Conservation (phyloP, 352 stramenopile species). For the Globisporangium alternatum region DNA sequence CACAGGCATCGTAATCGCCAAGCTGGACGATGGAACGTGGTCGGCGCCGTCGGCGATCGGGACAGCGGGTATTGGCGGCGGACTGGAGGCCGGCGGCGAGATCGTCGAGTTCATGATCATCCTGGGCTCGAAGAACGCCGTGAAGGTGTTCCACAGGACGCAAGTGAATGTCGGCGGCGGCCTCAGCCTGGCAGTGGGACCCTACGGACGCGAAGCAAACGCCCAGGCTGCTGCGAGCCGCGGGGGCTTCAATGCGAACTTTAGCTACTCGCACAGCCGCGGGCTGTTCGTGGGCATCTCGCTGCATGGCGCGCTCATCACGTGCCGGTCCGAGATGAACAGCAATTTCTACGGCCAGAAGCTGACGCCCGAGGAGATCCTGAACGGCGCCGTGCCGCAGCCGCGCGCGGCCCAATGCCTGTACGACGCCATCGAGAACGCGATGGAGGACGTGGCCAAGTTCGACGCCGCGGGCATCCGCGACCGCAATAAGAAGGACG, state of each 20-base stretch:
- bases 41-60: conserved; percentile 92
- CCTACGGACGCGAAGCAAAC: conserved; percentile 82
- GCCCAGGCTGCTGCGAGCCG: conserved; percentile 79
- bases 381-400: conserved; percentile 51
- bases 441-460: conserved; percentile 65
- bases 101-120: conserved; percentile 95
- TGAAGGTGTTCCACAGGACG: conserved; percentile 89
- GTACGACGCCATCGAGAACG: conserved; percentile 72
- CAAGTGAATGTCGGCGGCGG: conserved; percentile 91
- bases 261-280: conserved; percentile 92
- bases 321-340: conserved; percentile 89
- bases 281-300: conserved; percentile 93
- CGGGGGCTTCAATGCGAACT: conserved; percentile 87
- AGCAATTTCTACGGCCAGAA: conserved; percentile 94
- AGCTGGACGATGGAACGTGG: conserved; percentile 84
- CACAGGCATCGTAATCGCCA: conserved; percentile 89
- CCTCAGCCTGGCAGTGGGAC: conserved; percentile 88
- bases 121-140: conserved; percentile 88
- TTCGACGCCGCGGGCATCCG: conserved; percentile 39
- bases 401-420: conserved; percentile 69
- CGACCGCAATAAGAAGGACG: conserved; percentile 20
- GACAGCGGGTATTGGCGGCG: conserved; percentile 84
- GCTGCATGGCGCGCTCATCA: conserved; percentile 91
- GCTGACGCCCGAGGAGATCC: conserved; percentile 72
- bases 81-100: conserved; percentile 88